Evolutionary conservation across 2,329 filamentous ascomycete species (phyloP), one percentile per base, ranked within the genome.

Genomic region (Pseudofabraea citricarpa): DNA sequence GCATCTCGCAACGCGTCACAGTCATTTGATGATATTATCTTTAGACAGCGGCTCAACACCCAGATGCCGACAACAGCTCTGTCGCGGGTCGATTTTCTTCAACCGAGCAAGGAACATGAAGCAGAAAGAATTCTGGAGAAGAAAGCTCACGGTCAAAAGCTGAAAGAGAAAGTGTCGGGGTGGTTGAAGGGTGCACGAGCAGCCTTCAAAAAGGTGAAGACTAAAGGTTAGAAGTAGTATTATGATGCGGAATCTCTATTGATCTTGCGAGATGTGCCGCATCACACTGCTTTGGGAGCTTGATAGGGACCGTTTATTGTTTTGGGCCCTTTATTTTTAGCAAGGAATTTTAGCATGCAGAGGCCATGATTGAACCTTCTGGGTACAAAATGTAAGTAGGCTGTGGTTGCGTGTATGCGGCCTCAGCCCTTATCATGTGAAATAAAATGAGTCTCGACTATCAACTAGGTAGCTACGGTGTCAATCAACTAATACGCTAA

Each of bases 1-100:
- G 41, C 44, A 12, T 42, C 47, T 24, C 51, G 48, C 36, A 45
- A 39, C 42, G 56, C 47, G 29, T 41, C 57, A 7, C 53, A 55
- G 29, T 60, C 56, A 12, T 51, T 52, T 38, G 56, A 61, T 45
- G 55, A 60, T 41, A 48, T 58, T 21, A 52, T 50, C 15, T 56
- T 54, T 48, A 55, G 46, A 37, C 44, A 54, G 22, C 45, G 48
- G 27, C 46, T 44, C 39, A 23, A 26, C 20, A 32, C 18, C 6
- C 31, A 49, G 19, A 45, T 35, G 13, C 49, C 49, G 19, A 15
- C 31, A 10, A 50, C 45, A 33, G 29, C 43, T 16, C 45, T 45
- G 22, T 56, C 56, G 6, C 50, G 47, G 2, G 46, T 50, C 2
- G 49, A 57, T 44, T 47, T 59, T 23, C 46, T 46, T 32, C 44